A percentile compares a stretch with the other conserved stretches of the same genome.
Evolutionary conservation across 768 basidiomycete species (phyloP).

Genomic region (Suillus ampliporus): DNA sequence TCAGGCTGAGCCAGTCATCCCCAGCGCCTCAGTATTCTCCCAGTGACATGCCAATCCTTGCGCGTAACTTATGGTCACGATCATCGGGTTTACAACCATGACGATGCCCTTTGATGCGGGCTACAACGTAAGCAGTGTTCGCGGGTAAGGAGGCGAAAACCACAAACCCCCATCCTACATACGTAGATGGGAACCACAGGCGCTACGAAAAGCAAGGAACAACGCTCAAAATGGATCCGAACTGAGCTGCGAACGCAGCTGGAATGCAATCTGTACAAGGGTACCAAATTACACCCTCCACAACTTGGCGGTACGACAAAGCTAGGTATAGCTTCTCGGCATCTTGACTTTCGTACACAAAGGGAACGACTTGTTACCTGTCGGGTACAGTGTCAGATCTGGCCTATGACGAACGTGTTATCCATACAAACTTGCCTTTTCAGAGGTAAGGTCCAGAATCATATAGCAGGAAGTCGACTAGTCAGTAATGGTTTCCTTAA

Average conservation of each 20-base stretch:
- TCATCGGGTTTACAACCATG: not conserved
- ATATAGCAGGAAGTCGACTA: not conserved
- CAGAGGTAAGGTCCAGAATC: not conserved
- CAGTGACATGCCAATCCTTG: no score
- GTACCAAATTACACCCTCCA: not conserved
- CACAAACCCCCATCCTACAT: not conserved
- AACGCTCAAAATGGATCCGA: not conserved
- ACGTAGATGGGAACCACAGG: not conserved
- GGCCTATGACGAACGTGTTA: not conserved
- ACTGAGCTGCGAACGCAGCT: not conserved
- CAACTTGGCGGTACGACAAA: not conserved
- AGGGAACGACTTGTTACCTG: no score
- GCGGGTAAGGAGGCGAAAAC: not conserved
- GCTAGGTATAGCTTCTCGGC: no score
- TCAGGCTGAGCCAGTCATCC: no score
- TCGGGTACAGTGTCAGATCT: not conserved
- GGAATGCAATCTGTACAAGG: not conserved
- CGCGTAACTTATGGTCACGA: not conserved
- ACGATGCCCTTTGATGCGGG: not conserved
- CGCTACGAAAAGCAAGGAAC: not conserved
- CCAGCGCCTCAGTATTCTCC: no score
- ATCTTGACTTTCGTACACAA: no score
- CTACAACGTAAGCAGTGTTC: not conserved
- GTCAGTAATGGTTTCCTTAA: not conserved
- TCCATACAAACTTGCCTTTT: not conserved